Evolutionary conservation across 768 basidiomycete species (phyloP), one percentile per base, ranked within the genome.

Genomic region (Suillus subaureus): DNA sequence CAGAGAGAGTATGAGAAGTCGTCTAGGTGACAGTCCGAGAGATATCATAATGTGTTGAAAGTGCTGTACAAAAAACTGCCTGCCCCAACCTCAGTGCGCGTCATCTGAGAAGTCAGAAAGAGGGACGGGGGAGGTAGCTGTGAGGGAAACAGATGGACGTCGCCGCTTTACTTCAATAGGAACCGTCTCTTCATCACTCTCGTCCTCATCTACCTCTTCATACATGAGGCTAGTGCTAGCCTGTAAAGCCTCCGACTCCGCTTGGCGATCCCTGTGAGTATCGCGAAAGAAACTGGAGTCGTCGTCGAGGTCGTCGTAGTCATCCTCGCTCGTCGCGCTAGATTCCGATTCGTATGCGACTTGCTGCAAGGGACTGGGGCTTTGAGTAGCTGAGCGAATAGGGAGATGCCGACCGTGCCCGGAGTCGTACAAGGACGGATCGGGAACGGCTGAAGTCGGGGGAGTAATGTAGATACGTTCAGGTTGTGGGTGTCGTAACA

Each of bases 331-430:
- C 64, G 66, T 68, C 57, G 67, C 71, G 64, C 72, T 72, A 18
- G 75, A 58, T 47, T 75, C 75, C 28, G 75, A 77, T 31, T 77
- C 78, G 16, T 71, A 76, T 8, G 72, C 54, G 52, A 78, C 70
- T 51, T 73, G 76, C 37, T 76, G 79, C 28, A 82, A 78, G 31
- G 81, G 82, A n/a, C 76, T 77, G 47, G 77, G 76, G 67, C 81
- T 82, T 28, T 78, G 75, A 16, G 77, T 75, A 28, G 78, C 68
- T 12, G 74, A 74, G 43, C 77, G 76, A 57, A 73, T 64, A 43
- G 71, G 67, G 23, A 54, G 56, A 23, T 70, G 72, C 42, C 76
- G 74, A 47, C 56, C 67, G 47, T 69, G 69, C 23, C 65, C 62
- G 7, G 67, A 64, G 55, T 74, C 71, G n/a, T 71, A 68, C 33